phyloP scores from a whole-genome alignment of 495 filamentous ascomycete species.

The Penicillium arizonense region DNA sequence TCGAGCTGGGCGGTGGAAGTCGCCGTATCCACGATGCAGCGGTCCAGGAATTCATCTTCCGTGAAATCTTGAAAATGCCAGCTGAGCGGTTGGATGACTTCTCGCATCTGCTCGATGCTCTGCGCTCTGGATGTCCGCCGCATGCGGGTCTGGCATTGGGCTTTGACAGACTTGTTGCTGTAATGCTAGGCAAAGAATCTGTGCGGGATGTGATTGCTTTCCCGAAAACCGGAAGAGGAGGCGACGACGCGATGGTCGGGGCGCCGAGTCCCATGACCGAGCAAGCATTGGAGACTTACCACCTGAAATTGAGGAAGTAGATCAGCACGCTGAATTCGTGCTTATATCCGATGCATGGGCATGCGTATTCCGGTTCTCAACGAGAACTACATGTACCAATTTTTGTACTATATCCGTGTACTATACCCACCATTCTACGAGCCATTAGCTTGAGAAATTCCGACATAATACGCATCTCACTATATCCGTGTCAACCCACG shows the following conservation, averaged over 20 bases:
- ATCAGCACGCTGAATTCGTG: background rate
- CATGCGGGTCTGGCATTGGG: constrained; percentile 93
- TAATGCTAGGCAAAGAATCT: constrained; percentile 71
- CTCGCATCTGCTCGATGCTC: constrained; percentile 75
- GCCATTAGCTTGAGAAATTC: background rate
- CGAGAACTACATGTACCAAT: background rate
- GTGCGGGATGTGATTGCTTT: constrained; percentile 95
- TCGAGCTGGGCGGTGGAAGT: constrained; percentile 92
- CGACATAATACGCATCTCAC: background rate
- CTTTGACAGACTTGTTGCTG: constrained; percentile 84
- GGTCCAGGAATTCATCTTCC: constrained; percentile 82
- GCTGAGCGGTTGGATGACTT: constrained; percentile 69
- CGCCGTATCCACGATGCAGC: constrained; percentile 85
- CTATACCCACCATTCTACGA: background rate
- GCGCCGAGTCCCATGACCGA: constrained; percentile 65
- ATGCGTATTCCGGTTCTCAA: too few species aligned
- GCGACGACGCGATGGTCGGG: constrained; percentile 75
- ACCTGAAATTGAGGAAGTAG: constrained; percentile 39
- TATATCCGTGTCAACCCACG: too few species aligned
- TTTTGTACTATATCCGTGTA: constrained; percentile 5
- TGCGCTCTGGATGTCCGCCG: constrained; percentile 89
- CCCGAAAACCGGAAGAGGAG: constrained; percentile 82
- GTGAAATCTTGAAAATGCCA: constrained; percentile 71
- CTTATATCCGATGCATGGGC: too few species aligned
- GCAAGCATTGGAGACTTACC: constrained; percentile 69